Conservation (phyloP, 441 rosid species). For the Croton setiger region DNA sequence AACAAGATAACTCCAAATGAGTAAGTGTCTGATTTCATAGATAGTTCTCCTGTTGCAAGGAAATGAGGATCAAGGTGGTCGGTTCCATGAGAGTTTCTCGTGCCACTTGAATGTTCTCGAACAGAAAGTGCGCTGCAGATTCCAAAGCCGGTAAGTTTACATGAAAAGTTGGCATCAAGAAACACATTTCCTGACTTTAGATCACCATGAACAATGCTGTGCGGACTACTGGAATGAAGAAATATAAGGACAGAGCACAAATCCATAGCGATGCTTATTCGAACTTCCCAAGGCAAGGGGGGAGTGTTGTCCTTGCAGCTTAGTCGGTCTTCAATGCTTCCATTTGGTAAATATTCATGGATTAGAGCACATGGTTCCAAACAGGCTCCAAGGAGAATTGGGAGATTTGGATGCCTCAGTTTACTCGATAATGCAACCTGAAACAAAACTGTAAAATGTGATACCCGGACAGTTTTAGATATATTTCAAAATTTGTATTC, state of each 20-base stretch:
- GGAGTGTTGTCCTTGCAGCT: constrained; percentile 65
- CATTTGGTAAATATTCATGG: constrained; percentile 78
- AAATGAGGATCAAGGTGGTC: constrained; percentile 84
- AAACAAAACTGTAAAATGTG: constrained; percentile 20
- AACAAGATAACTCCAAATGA: constrained; percentile 80
- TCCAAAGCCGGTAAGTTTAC: constrained; percentile 83
- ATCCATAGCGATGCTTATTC: constrained; percentile 69
- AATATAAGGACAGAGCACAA: constrained; percentile 76
- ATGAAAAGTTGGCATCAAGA: constrained; percentile 57
- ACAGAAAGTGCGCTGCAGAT: constrained; percentile 42
- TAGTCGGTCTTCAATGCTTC: constrained; percentile 90
- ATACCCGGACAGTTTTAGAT: constrained; percentile 8
- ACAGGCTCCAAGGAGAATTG: constrained; percentile 78
- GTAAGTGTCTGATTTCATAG: constrained; percentile 76
- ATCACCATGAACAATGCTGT: constrained; percentile 79
- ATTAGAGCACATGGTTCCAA: constrained; percentile 77
- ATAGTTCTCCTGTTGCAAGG: constrained; percentile 61
- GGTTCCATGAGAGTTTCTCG: constrained; percentile 28
- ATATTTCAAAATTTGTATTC: constrained; percentile 11
- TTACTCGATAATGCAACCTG: constrained; percentile 84
- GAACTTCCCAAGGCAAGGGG: constrained; percentile 80
- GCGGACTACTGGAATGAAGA: constrained; percentile 73
- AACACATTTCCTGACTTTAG: constrained; percentile 77
- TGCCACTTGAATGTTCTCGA: constrained; percentile 29
- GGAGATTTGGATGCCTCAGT: constrained; percentile 82